Conservation (phyloP, 2,329 filamentous ascomycete genomes). For the Phialocephala sp. region DNA sequence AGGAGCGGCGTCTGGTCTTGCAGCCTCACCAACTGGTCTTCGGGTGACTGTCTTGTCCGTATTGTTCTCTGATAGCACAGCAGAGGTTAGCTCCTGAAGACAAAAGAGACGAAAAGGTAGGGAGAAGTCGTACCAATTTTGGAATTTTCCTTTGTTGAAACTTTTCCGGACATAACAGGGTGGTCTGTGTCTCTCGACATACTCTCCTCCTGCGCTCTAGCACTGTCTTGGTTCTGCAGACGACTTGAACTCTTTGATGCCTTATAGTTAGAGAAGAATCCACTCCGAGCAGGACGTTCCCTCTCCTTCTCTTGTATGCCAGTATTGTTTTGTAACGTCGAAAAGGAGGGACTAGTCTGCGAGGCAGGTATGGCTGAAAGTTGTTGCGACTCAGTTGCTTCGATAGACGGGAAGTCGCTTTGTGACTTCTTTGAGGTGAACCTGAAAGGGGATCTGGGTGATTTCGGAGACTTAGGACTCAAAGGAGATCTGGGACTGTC, state of each 20-base stretch:
- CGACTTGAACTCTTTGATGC: slow-evolving; percentile 53
- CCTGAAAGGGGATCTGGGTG: slow-evolving; percentile 41
- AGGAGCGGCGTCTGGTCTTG: slow-evolving; percentile 38
- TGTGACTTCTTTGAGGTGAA: slow-evolving; percentile 38
- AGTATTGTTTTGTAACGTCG: slow-evolving; percentile 27
- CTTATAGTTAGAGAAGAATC: slow-evolving; percentile 55
- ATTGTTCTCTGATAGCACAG: slow-evolving; percentile 33
- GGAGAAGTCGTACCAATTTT: slow-evolving; percentile 40
- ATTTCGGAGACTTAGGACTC: slow-evolving; percentile 38
- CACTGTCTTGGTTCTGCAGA: slow-evolving; percentile 43
- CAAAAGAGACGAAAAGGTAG: slow-evolving; percentile 26
- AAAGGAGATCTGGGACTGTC: slow-evolving; percentile 34
- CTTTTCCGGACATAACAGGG: slow-evolving; percentile 37
- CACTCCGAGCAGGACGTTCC: slow-evolving; percentile 36
- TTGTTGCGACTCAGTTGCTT: slow-evolving; percentile 30
- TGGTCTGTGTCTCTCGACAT: slow-evolving; percentile 43
- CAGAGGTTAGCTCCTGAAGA: slow-evolving; percentile 29
- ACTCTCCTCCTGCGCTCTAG: slow-evolving; percentile 38
- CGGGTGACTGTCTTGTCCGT: slow-evolving; percentile 35
- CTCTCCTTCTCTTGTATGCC: slow-evolving; percentile 29
- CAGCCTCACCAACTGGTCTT: slow-evolving; percentile 39
- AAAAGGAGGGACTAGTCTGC: slow-evolving; percentile 33
- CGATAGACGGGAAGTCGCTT: slow-evolving; percentile 32
- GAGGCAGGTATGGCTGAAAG: slow-evolving; percentile 27
- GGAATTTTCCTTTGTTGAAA: slow-evolving; percentile 40